Evolutionary conservation across 805 yeast species (phyloP), one percentile per base, ranked within the genome.

Genomic region (Yamadazyma scolyti): DNA sequence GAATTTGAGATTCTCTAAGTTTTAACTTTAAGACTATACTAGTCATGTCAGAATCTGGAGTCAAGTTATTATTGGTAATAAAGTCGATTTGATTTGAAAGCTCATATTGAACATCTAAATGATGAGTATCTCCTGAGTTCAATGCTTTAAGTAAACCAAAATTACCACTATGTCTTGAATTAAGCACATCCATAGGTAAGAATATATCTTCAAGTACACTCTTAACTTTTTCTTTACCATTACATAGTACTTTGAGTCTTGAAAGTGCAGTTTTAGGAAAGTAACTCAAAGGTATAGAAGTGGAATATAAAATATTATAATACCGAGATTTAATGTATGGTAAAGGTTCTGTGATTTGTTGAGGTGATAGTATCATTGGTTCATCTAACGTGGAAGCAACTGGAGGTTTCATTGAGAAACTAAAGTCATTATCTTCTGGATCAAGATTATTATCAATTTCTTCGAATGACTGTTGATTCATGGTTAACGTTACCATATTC

Each of bases 1-100:
- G 82, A 19, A 77, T 46, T 39, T 75, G 79, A 1, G 78, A 71
- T 40, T 77, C 82, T 20, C 81, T 54, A 2, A 71, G 57, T 39
- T 75, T 77, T 36, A 76, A 54, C 22, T 66, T 62, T 22, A 57
- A 48, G 2, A 61, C 45, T 1, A 70, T 11, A 5, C 26, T 28
- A 29, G 25, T 36, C 16, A 33, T 9, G 5, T 24, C 26, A 9
- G 17, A 29, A n/a, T 22, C 15, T 9, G 9, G 9, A 5, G 27
- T 12, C 6, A 28, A 23, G 11, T 34, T 25, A 23, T 44, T 25
- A 11, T 30, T 23, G 12, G 28, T 22, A 12, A 41, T 32, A 19
- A 43, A 46, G 3, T 40, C 36, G 15, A 45, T 48, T 20, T 50
- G 48, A 25, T 47, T 42, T 8, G 43, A 37, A n/a, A 34, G 28